Evolutionary conservation across 2,329 filamentous ascomycete species (phyloP).

Genomic region (Fusarium piperis): DNA sequence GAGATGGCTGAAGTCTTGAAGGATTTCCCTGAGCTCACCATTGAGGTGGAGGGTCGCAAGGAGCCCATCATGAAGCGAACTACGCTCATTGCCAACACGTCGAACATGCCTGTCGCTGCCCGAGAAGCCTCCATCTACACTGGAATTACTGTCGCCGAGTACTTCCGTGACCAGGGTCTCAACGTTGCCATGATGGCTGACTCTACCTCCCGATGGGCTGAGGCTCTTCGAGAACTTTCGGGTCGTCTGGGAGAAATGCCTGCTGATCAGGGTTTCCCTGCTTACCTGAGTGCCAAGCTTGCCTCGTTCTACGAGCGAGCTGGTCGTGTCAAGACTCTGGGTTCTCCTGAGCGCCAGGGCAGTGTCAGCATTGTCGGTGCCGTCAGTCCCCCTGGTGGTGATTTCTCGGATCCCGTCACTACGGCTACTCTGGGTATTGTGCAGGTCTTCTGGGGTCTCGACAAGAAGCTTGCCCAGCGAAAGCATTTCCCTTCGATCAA

Average conservation of each 20-base stretch:
- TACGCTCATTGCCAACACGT: constrained; percentile 97
- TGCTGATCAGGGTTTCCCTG: constrained; percentile 99
- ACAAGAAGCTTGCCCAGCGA: constrained; percentile 98
- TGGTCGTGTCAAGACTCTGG: constrained; percentile 84
- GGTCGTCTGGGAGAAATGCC: constrained; percentile 99
- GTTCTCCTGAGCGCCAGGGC: constrained; percentile 87
- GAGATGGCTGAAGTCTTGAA: constrained; percentile 99
- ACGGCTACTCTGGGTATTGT: constrained; percentile 94
- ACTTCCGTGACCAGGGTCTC: constrained; percentile 97
- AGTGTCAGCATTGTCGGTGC: constrained; percentile 98
- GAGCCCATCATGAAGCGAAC: constrained; percentile 99
- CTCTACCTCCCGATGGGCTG: constrained; percentile 97
- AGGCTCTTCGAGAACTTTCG: constrained; percentile 97
- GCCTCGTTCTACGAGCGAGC: constrained; percentile 99
- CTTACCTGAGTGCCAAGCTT: constrained; percentile 94
- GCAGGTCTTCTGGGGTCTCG: constrained; percentile 99
- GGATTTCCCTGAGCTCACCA: constrained; percentile 98
- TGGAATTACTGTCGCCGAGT: constrained; percentile 92
- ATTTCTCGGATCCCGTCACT: constrained; percentile 98
- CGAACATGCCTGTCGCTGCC: constrained; percentile 99
- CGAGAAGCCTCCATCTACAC: constrained; percentile 99
- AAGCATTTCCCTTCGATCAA: constrained; percentile 99
- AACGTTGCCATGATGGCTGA: constrained; percentile 99
- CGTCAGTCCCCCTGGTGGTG: constrained; percentile 96
- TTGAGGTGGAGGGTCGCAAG: constrained; percentile 91